Evolutionary conservation across 352 stramenopile genomes (phyloP).

Genomic region (Globisporangium ultimum): DNA sequence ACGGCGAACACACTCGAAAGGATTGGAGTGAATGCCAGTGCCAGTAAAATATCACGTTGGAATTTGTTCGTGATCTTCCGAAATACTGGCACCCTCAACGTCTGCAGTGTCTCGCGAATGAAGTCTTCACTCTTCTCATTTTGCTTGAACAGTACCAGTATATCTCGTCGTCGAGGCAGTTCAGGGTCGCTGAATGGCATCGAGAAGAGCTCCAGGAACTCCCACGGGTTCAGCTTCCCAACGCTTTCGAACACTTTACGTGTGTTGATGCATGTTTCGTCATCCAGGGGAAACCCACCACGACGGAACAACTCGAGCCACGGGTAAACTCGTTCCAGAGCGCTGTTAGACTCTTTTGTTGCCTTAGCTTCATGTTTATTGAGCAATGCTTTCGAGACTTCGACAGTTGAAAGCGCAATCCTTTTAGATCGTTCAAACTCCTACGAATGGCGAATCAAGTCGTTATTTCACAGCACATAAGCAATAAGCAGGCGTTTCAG

Average conservation of each 20-base stretch:
- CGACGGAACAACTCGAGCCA: slow-evolving; percentile 76
- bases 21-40: slow-evolving; percentile 66
- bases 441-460: not conserved
- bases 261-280: slow-evolving; percentile 41
- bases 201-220: slow-evolving; percentile 81
- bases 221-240: slow-evolving; percentile 49
- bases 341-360: not conserved
- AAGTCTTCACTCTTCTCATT: slow-evolving; percentile 60
- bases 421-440: slow-evolving; percentile 22
- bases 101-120: slow-evolving; percentile 37
- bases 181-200: slow-evolving; percentile 71
- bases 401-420: slow-evolving; percentile 14
- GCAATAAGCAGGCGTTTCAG: not conserved
- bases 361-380: slow-evolving; percentile 12
- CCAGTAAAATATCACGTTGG: slow-evolving; percentile 43
- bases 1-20: slow-evolving; percentile 79
- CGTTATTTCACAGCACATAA: not conserved
- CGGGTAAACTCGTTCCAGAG: slow-evolving; percentile 33
- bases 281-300: slow-evolving; percentile 44
- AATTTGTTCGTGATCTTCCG: slow-evolving; percentile 29
- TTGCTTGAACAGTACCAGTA: slow-evolving; percentile 61
- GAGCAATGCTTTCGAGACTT: slow-evolving; percentile 13
- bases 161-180: slow-evolving; percentile 50
- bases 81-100: slow-evolving; percentile 50
- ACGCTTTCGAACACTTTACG: slow-evolving; percentile 37